Conservation (phyloP, 371 early-diverging fungal genomes). For the Circinella minor region DNA sequence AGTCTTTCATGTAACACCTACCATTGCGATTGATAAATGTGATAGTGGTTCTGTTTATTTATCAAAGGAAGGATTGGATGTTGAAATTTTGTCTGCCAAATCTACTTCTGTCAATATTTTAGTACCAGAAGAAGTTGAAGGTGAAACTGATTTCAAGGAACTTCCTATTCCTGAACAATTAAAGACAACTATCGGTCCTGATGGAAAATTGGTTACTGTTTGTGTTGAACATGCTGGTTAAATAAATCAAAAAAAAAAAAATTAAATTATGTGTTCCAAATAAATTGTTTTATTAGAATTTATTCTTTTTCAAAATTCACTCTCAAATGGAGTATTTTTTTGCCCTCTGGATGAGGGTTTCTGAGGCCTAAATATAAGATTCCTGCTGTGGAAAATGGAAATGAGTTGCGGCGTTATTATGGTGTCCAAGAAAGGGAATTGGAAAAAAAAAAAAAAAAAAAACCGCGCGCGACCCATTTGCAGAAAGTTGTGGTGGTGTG, state of each 20-base stretch:
- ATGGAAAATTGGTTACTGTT: conserved; percentile 81
- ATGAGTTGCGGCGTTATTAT: no score
- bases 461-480: no score
- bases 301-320: no score
- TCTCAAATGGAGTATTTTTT: no score
- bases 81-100: conserved; percentile 92
- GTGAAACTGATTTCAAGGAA: conserved; percentile 84
- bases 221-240: conserved; percentile 85
- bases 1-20: conserved; percentile 83
- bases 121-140: conserved; percentile 65
- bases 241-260: not conserved
- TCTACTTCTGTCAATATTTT: conserved; percentile 86
- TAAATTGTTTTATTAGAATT: no score
- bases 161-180: conserved; percentile 92
- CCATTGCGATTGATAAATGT: conserved; percentile 90
- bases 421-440: no score
- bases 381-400: no score
- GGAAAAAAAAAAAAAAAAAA: no score
- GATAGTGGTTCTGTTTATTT: conserved; percentile 91
- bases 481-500: no score
- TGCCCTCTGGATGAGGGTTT: no score
- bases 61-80: conserved; percentile 73
- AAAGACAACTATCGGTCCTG: conserved; percentile 75
- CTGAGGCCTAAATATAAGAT: no score
- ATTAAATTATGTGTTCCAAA: no score